Evolutionary conservation across 2,329 filamentous ascomycete species (phyloP).

Genomic region (Fragosphaeria purpurea): DNA sequence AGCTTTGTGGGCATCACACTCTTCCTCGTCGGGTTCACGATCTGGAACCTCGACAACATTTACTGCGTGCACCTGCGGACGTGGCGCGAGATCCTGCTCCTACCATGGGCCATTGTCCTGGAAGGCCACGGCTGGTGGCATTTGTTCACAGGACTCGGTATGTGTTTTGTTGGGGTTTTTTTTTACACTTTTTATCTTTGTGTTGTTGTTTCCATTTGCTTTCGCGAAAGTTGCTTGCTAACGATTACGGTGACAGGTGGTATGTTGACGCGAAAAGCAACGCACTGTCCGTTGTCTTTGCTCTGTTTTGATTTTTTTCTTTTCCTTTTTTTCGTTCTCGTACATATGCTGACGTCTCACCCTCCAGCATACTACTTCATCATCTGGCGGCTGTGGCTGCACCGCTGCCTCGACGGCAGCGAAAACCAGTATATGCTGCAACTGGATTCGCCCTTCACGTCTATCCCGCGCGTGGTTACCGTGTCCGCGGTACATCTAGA

Average conservation of each 20-base stretch:
- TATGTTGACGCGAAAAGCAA: not conserved
- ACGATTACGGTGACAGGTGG: constrained; percentile 5
- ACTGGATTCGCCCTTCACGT: constrained; percentile 55
- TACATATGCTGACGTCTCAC: not conserved
- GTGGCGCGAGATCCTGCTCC: constrained; percentile 57
- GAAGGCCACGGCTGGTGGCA: constrained; percentile 56
- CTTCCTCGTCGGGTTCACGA: constrained; percentile 63
- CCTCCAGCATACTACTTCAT: constrained; percentile 66
- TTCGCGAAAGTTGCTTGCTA: not conserved
- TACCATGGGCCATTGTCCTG: constrained; percentile 72
- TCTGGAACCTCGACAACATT: constrained; percentile 75
- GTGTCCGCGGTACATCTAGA: constrained; percentile 11
- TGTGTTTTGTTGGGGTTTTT: constrained; percentile 5
- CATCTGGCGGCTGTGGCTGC: constrained; percentile 72
- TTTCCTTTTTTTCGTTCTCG: not conserved
- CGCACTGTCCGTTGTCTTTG: not conserved
- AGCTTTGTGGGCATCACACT: constrained; percentile 55
- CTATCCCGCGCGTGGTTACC: constrained; percentile 37
- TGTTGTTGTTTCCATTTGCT: not conserved
- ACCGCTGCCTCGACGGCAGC: constrained; percentile 62
- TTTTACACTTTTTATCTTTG: not conserved
- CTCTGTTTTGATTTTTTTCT: not conserved
- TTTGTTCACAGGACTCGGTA: constrained; percentile 67
- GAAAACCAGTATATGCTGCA: constrained; percentile 61
- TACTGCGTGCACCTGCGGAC: constrained; percentile 56